Base-by-base conservation (phyloP, 768 basidiomycete genomes). In the Clitopilus hobsonii region DNA sequence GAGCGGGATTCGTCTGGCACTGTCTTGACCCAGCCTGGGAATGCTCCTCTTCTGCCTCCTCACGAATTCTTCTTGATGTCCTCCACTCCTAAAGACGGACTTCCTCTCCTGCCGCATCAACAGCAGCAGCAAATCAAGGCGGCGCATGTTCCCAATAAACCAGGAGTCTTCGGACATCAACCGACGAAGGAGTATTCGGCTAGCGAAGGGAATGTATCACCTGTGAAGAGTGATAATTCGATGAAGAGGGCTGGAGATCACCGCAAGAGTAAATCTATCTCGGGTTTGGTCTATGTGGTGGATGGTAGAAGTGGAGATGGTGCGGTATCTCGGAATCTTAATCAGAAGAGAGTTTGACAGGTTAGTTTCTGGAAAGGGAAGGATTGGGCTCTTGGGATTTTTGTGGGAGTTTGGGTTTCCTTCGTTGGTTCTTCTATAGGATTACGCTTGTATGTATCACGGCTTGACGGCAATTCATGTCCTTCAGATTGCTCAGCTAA, bases 191-290 rank as follows among this genome's bases (percentile, higher is more conserved):
- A 45, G 3, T 45, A 45, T 23, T 16, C 30, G 7, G 41, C 41
- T 20, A 36, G 32, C 10, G 32, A 36, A n/a, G 32, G n/a, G n/a
- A n/a, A n/a, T n/a, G n/a, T n/a, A n/a, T 28, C 54, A 25, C 22
- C 11, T 23, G 28, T 26, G 57, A 50, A 25, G 11, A 45, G 55
- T 25, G 51, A 3, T 38, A 36, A 24, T 55, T 51, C 23, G 3
- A 58, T 56, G 52, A 32, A 58, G 10, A 55, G 62, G 23, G 51
- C 64, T 6, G 54, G 56, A 22, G 58, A 61, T 28, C 63, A 65
- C 51, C 58, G 64, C 45, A 63, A 52, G 55, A 65, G 64, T 55
- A 63, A 63, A 32, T 65, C 64, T 16, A 54, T 63, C 18, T 65
- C 64, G 3, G 64, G 62, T 1, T 48, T 65, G 20, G 48, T 54